These are phyloP conservation scores for Tetrapisispora arboricola DNA, from an alignment of 805 yeast genomes.

Conservation along the genomic window DNA sequence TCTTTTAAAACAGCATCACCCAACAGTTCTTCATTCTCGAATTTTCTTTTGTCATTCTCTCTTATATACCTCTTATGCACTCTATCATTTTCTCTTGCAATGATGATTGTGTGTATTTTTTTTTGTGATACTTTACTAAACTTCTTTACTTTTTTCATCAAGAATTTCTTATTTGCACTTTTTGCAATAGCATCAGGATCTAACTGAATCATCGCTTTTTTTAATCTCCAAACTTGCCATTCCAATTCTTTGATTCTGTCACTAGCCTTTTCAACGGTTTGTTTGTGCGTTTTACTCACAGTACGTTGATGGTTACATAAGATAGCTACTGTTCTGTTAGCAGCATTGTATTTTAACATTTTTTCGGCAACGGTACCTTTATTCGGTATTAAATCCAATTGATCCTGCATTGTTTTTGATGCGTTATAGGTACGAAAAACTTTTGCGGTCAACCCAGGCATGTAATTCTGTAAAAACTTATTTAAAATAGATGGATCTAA, in stretches of 20 bases:
- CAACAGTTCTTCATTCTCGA: slow-evolving; percentile 44
- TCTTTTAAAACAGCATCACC: slow-evolving; percentile 49
- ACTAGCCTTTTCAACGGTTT: slow-evolving; percentile 65
- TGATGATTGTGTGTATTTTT: slow-evolving; percentile 45
- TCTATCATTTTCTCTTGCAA: slow-evolving; percentile 58
- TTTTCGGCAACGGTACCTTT: slow-evolving; percentile 84
- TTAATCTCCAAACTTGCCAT: slow-evolving; percentile 73
- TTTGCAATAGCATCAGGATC: slow-evolving; percentile 36
- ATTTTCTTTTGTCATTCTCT: slow-evolving; percentile 64
- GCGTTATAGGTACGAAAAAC: slow-evolving; percentile 97
- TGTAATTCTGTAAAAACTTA: slow-evolving; percentile 77
- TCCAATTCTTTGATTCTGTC: slow-evolving; percentile 69
- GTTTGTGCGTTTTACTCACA: slow-evolving; percentile 75
- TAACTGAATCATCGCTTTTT: slow-evolving; percentile 56
- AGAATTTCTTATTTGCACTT: slow-evolving; percentile 3
- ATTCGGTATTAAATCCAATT: slow-evolving; percentile 72
- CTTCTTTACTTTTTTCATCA: slow-evolving; percentile 40
- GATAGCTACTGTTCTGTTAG: slow-evolving; percentile 90
- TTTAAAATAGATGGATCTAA: slow-evolving; percentile 75
- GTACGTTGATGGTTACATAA: slow-evolving; percentile 96
- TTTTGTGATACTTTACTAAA: slow-evolving; percentile 55
- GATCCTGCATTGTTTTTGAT: slow-evolving; percentile 94
- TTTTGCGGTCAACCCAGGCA: slow-evolving; percentile 91
- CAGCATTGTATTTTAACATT: slow-evolving; percentile 82
- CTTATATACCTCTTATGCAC: slow-evolving; percentile 53